Base-by-base conservation (phyloP, 257 asterid species). In the Mitragyna speciosa region DNA sequence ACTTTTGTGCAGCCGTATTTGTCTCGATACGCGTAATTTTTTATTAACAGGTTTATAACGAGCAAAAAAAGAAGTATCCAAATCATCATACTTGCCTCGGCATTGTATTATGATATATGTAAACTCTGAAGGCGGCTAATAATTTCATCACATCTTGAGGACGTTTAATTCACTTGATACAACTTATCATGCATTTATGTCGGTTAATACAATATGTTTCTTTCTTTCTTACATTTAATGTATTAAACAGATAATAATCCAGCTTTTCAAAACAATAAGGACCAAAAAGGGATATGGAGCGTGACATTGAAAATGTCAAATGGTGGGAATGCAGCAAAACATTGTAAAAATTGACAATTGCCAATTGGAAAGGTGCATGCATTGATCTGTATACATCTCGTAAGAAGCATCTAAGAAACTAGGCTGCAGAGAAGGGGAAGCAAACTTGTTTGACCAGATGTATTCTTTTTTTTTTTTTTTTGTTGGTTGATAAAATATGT, bases 331-430 rank as follows among this genome's bases (percentile, higher is more conserved):
- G 68, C 64, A 30, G 41, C 16, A 61, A 61, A 61, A 24, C 12
- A n/a, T 11, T 10, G 19, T 1, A 30, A 30, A 12, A 1, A 14
- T 30, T 65, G 19, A 28, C 39, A 5, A 12, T 30, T 65, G 19
- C 12, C 39, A 5, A 12, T 64, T 6, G 0, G 24, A 66, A 66
- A 66, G n/a, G 15, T 31, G 45, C 22, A 66, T 17, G 72, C 48
- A 67, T 8, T 67, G 72, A 31, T 1, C 10, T 68, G 26, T 68
- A 68, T 5, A 19, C 5, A 68, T 68, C 49, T 28, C 49, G 19
- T 5, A 39, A 15, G 81, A 78, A 71, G 75, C 67, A 67, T 66
- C 81, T 33, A 70, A 41, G 72, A 70, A 70, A 43, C 20, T 36
- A 22, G 11, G 64, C n/a, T 68, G 4, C 17, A 15, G 74, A 78